Percentiles rank a stretch among this genome's conserved stretches.
These are phyloP conservation scores for Leishmania arabica DNA, from an alignment of 208 protist genomes.

Conservation along the genomic window DNA sequence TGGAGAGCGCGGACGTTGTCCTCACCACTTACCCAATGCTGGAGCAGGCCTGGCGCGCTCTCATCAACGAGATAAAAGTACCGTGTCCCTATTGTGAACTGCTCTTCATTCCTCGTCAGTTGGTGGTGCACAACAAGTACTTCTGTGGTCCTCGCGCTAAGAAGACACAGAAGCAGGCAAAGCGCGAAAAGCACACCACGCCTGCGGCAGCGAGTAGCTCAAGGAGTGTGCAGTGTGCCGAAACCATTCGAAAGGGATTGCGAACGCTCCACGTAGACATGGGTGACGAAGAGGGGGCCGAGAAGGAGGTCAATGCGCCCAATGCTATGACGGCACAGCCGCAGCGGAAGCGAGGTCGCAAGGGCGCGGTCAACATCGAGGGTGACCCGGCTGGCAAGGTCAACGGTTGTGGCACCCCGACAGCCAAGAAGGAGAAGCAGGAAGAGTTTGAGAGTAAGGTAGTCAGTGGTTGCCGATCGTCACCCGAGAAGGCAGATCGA, in stretches of 20 bases:
- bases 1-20: slow-evolving; percentile 92
- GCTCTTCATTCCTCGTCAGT: slow-evolving; percentile 87
- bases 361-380: background rate
- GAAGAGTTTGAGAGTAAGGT: slow-evolving; percentile 6
- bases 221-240: slow-evolving; percentile 55
- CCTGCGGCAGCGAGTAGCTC: slow-evolving; percentile 1
- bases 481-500: background rate
- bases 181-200: slow-evolving; percentile 68
- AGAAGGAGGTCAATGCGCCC: slow-evolving; percentile 1
- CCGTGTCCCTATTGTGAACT: slow-evolving; percentile 88
- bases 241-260: slow-evolving; percentile 84
- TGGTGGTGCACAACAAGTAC: slow-evolving; percentile 93
- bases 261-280: slow-evolving; percentile 77
- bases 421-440: slow-evolving; percentile 22
- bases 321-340: background rate
- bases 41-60: slow-evolving; percentile 85
- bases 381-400: background rate
- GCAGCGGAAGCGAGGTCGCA: slow-evolving; percentile 10
- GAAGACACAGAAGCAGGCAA: slow-evolving; percentile 82
- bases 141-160: slow-evolving; percentile 92
- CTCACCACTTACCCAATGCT: slow-evolving; percentile 95
- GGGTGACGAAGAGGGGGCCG: slow-evolving; percentile 20
- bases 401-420: slow-evolving; percentile 1
- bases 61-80: slow-evolving; percentile 87
- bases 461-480: background rate